Evolutionary conservation across 805 yeast genomes (phyloP).

Genomic region (Henningerozyma blattae): DNA sequence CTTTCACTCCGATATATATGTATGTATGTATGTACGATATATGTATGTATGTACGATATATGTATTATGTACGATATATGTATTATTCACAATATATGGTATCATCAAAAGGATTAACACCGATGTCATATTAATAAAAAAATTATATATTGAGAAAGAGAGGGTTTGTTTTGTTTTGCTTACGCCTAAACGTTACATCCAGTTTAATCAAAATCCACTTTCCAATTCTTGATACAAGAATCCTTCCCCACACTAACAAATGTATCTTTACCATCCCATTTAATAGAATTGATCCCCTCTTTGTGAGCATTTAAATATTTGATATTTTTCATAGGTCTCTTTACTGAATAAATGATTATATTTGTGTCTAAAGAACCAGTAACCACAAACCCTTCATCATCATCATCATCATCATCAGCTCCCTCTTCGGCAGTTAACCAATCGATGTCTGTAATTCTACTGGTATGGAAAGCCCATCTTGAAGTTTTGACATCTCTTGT

Average conservation of each 20-base stretch:
- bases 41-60: too few species aligned
- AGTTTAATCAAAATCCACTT: constrained; percentile 14
- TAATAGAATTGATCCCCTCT: constrained; percentile 68
- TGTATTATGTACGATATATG: too few species aligned
- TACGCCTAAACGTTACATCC: too few species aligned
- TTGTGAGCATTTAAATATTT: constrained; percentile 75
- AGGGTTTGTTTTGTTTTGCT: too few species aligned
- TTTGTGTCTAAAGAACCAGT: constrained; percentile 81
- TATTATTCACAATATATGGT: too few species aligned
- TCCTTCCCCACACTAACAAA: constrained; percentile 72
- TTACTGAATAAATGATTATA: constrained; percentile 67
- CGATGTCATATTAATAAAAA: too few species aligned
- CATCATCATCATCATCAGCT: constrained; percentile 29
- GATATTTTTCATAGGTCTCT: constrained; percentile 63
- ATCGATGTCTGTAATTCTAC: constrained; percentile 60
- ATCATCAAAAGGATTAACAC: too few species aligned
- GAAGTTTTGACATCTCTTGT: constrained; percentile 56
- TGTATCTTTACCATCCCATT: constrained; percentile 44
- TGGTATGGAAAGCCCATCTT: constrained; percentile 93
- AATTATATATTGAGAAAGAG: too few species aligned
- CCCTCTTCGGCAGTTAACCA: constrained; percentile 46
- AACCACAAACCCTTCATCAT: constrained; percentile 56
- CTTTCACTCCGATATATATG: too few species aligned
- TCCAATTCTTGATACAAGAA: constrained; percentile 71
- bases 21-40: too few species aligned